Conservation (phyloP, 2,329 filamentous ascomycete genomes). For the Alternaria sp. region DNA sequence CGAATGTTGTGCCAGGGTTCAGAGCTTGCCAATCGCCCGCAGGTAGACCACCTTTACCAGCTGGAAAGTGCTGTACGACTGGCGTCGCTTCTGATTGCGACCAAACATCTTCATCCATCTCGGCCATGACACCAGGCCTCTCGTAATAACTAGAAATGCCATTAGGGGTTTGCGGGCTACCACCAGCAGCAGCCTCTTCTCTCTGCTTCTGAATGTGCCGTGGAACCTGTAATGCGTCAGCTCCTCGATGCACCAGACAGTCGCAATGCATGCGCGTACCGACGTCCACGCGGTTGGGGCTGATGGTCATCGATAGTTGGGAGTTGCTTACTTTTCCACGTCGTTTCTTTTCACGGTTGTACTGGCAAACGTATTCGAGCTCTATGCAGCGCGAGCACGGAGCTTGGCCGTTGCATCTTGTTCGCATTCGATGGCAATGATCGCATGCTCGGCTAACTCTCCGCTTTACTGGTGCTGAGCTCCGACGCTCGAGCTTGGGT, state of each 20-base stretch:
- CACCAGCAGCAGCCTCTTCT: constrained; percentile 43
- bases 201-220: constrained; percentile 51
- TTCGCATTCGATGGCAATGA: constrained; percentile 93
- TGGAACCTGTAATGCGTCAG: constrained; percentile 41
- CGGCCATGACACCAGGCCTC: constrained; percentile 36
- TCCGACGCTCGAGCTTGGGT: constrained; percentile 44
- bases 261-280: not conserved
- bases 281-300: not conserved
- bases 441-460: constrained; percentile 94
- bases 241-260: not conserved
- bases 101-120: constrained; percentile 51
- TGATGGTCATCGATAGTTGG: not conserved
- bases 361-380: constrained; percentile 88
- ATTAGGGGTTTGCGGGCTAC: constrained; percentile 39
- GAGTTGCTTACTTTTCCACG: constrained; percentile 80
- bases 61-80: constrained; percentile 46
- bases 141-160: constrained; percentile 41
- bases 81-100: constrained; percentile 48
- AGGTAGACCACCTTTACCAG: constrained; percentile 35
- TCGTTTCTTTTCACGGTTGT: constrained; percentile 91
- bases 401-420: constrained; percentile 90
- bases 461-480: constrained; percentile 74
- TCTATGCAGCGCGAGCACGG: constrained; percentile 87
- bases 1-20: constrained; percentile 37
- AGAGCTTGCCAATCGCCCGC: constrained; percentile 44